Evolutionary conservation across 371 early-diverging fungal species (phyloP).

Genomic region (Amoeboaphelidium protococcarum): DNA sequence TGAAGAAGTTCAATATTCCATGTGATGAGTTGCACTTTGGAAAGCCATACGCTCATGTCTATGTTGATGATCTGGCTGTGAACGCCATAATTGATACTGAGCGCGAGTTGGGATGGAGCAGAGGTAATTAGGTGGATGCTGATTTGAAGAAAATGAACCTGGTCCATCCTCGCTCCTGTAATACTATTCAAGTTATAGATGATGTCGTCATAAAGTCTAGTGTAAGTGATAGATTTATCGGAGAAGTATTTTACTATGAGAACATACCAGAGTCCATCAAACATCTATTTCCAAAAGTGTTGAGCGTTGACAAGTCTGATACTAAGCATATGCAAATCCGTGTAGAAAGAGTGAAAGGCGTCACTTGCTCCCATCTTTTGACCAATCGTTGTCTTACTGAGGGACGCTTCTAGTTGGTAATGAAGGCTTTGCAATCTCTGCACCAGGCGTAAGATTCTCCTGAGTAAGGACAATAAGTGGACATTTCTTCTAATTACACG

Average conservation of each 20-base stretch:
- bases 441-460: neutral
- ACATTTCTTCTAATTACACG: too few species aligned
- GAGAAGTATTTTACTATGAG: neutral
- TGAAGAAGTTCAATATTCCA: neutral
- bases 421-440: neutral
- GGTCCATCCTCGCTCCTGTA: neutral
- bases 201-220: neutral
- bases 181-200: slow-evolving; percentile 1
- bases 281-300: neutral
- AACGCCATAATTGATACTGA: neutral
- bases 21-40: neutral
- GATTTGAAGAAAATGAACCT: neutral
- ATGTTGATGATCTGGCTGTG: slow-evolving; percentile 1
- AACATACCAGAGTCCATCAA: neutral
- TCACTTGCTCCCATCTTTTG: neutral
- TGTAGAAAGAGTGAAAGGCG: neutral
- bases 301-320: neutral
- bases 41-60: neutral
- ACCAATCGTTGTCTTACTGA: neutral
- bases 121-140: neutral
- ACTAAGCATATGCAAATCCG: neutral
- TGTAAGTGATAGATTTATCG: neutral
- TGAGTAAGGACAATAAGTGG: too few species aligned
- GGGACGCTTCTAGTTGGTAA: neutral
- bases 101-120: neutral